Base-by-base conservation (phyloP, 192 early-diverging fungal genomes). In the Coemansia sp. region DNA sequence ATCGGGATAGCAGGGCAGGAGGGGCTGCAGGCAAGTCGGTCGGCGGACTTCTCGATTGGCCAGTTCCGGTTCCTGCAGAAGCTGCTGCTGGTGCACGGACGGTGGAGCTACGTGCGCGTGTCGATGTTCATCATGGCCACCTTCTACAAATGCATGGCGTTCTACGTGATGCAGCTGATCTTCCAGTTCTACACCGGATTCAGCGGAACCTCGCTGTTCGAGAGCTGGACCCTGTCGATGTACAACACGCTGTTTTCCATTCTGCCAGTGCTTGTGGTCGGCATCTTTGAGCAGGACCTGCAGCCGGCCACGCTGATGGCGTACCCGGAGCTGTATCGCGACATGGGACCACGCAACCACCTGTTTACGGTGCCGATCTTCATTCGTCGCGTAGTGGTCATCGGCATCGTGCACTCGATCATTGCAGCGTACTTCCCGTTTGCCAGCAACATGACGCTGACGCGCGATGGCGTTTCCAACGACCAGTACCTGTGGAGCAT, bases 1-100 rank as follows among this genome's bases (percentile, higher is more conserved):
- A 89, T 97, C 41, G 95, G 95, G 13, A 96, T 97, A 45, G 88
- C 93, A 0, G 95, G 95, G 3, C 84, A 85, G 51, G 95, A 97
- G 73, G 94, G 94, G 7, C 69, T 93, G 66, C 92, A 93, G 65
- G 95, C 95, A 3, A 94, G 91, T 41, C 81, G 91, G 9, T 85
- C 95, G 7, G 86, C 89, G 21, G 95, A 97, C 81, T 97, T 93
- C 74, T 90, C 90, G n/a, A 91, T 97, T 72, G 92, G 85, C 8
- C 94, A 95, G 78, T 97, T 97, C 81, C 74, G 89, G 41, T 95
- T 91, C 77, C 73, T 97, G 54, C 87, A 89, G 60, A 83, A 86
- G 43, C 78, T 96, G 16, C 74, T 96, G 19, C 83, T 95, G 75
- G 91, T 96, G 36, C 94, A 96, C 65, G 94, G 94, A 19, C 88